Base-by-base conservation (phyloP, 306 rosid species). In the Vigna nakashimae region DNA sequence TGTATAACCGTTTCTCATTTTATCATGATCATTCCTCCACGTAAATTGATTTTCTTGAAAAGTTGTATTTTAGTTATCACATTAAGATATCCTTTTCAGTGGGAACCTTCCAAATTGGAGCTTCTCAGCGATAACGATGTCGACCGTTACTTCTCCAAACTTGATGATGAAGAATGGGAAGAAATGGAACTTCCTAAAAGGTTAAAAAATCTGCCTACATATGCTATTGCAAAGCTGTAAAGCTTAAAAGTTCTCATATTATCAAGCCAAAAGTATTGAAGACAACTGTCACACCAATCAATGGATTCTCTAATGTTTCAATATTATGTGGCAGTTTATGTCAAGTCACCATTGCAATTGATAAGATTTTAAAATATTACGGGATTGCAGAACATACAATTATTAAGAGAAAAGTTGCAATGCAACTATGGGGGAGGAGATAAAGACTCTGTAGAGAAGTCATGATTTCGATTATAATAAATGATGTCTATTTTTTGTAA, bases 161-260 rank as follows among this genome's bases (percentile, higher is more conserved):
- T 90, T 64, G 86, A 93, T 22, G 93, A 84, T 34, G 69, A 90
- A 80, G 91, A 79, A 42, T 93, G 98, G 98, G 79, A 83, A 34
- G 98, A 93, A 58, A 83, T 93, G 73, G 77, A 87, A 84, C 86
- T 95, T 76, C 98, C 97, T 42, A 82, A 82, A 65, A 95, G 96
- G 89, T 73, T 90, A 88, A 77, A 85, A 84, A 86, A 85, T 74
- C 82, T 92, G 84, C 91, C 96, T 40, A 60, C 50, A 46, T 86
- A 49, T 82, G 98, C 91, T 78, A 84, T 89, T 81, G 82, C 98
- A 48, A 95, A 95, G 86, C 92, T 95, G 69, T 95, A 85, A 81
- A 49, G 69, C 52, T 58, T 71, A 58, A 43, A 5, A 40, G 55
- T 22, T 48, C 49, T 62, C 62, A 66, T 43, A 15, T 40, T 66